These are phyloP conservation scores for Oligophagozyma castellii DNA, from an alignment of 1,139 yeast species.

Conservation along the genomic window DNA sequence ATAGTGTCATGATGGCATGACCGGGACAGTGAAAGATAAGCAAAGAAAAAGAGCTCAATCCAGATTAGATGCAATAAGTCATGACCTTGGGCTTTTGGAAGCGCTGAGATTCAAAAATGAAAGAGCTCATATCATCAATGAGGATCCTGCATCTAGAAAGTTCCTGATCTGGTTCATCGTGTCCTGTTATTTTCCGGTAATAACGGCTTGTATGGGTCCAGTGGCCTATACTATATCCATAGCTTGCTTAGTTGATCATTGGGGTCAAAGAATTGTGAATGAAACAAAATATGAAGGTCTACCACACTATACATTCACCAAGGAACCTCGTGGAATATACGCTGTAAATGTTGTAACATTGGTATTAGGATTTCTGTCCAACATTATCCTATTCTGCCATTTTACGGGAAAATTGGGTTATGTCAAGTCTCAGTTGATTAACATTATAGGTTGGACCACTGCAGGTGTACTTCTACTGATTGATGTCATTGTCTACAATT, in stretches of 20 bases:
- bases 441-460: conserved; percentile 48
- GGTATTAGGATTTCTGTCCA: conserved; percentile 50
- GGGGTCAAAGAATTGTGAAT: conserved; percentile 33
- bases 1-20: not conserved
- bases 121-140: conserved; percentile 16
- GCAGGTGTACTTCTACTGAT: conserved; percentile 41
- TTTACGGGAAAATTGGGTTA: conserved; percentile 48
- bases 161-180: conserved; percentile 47
- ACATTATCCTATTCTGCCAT: conserved; percentile 50
- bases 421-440: conserved; percentile 41
- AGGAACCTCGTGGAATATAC: conserved; percentile 32
- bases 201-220: conserved; percentile 70
- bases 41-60: not conserved
- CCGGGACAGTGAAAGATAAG: not conserved
- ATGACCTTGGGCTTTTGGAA: conserved; percentile 8
- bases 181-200: conserved; percentile 54
- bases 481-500: conserved; percentile 30
- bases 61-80: not conserved
- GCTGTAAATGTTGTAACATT: conserved; percentile 50
- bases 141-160: conserved; percentile 13
- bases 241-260: conserved; percentile 56
- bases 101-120: conserved; percentile 15
- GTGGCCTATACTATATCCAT: conserved; percentile 59
- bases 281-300: not conserved
- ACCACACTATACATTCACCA: conserved; percentile 6